phyloP scores from a whole-genome alignment of 768 basidiomycete species.

The Ramaria sp. region DNA sequence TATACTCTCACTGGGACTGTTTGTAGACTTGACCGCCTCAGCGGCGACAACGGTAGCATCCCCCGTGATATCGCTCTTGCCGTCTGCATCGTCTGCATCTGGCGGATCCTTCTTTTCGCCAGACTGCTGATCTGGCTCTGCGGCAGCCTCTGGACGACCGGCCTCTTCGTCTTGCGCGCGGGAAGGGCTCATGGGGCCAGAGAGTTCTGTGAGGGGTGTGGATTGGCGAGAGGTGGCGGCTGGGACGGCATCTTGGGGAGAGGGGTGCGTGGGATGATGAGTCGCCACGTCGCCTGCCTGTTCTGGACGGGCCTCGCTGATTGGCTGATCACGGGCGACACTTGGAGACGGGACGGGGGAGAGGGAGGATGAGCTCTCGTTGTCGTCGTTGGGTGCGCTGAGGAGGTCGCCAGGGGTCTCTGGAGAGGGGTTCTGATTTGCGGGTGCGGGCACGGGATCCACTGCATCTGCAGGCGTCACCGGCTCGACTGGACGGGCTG shows the following conservation, averaged over 20 bases:
- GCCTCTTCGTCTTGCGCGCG: slow-evolving; percentile 35
- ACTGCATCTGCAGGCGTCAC: not conserved
- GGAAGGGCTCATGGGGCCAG: slow-evolving; percentile 37
- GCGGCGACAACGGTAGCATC: slow-evolving; percentile 6
- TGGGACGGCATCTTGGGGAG: not conserved
- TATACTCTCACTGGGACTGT: slow-evolving; percentile 11
- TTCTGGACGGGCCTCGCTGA: not conserved
- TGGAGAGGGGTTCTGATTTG: slow-evolving; percentile 10
- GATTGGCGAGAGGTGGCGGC: slow-evolving; percentile 41
- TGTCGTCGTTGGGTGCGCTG: slow-evolving; percentile 8
- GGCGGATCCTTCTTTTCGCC: slow-evolving; percentile 12
- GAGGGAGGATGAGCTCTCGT: slow-evolving; percentile 45
- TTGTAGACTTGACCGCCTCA: not conserved
- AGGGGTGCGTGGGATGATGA: not conserved
- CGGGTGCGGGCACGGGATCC: slow-evolving; percentile 7
- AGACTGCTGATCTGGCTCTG: not conserved
- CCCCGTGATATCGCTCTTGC: slow-evolving; percentile 11
- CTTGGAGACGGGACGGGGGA: slow-evolving; percentile 42
- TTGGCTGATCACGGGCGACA: slow-evolving; percentile 1
- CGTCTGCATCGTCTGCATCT: slow-evolving; percentile 11
- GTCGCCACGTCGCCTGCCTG: not conserved
- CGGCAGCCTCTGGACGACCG: slow-evolving; percentile 21
- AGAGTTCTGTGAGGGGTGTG: slow-evolving; percentile 70
- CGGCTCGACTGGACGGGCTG: not conserved
- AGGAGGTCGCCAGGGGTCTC: slow-evolving; percentile 1